Conservation (phyloP, 2,329 filamentous ascomycete species). For the Coniella lustricola region DNA sequence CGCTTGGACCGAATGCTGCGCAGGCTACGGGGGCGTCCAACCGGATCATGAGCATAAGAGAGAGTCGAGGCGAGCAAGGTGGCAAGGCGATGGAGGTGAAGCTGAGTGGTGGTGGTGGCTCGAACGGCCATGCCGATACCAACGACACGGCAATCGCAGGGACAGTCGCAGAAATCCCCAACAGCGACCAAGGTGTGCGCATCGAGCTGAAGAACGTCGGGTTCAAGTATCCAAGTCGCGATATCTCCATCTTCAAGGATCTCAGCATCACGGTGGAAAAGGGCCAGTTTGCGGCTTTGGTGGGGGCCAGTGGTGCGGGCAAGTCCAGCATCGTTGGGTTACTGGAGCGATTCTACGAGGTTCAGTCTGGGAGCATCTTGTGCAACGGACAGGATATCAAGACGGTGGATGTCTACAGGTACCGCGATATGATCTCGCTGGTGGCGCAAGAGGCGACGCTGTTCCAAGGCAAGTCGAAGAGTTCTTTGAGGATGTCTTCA, state of each 20-base stretch:
- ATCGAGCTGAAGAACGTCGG: slow-evolving; percentile 50
- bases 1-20: slow-evolving; percentile 58
- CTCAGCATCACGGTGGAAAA: slow-evolving; percentile 59
- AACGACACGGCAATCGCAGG: slow-evolving; percentile 22
- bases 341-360: slow-evolving; percentile 65
- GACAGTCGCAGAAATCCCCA: slow-evolving; percentile 31
- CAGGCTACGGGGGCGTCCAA: slow-evolving; percentile 54
- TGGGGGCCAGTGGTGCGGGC: slow-evolving; percentile 63
- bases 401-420: slow-evolving; percentile 51
- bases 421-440: slow-evolving; percentile 59
- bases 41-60: slow-evolving; percentile 47
- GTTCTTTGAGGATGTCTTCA: too few species aligned
- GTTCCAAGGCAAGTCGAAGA: slow-evolving; percentile 50
- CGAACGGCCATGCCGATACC: too few species aligned
- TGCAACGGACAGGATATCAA: slow-evolving; percentile 56
- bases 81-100: not conserved
- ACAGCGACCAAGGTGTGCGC: slow-evolving; percentile 42
- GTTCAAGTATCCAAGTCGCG: slow-evolving; percentile 55
- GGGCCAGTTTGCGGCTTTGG: slow-evolving; percentile 64
- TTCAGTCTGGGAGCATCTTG: slow-evolving; percentile 55
- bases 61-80: slow-evolving; percentile 20
- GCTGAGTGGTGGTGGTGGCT: too few species aligned
- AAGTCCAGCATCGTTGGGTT: slow-evolving; percentile 66
- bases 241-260: slow-evolving; percentile 50
- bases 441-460: slow-evolving; percentile 70